Conservation (phyloP, 2,329 filamentous ascomycete species). For the Lachnellula cervina region DNA sequence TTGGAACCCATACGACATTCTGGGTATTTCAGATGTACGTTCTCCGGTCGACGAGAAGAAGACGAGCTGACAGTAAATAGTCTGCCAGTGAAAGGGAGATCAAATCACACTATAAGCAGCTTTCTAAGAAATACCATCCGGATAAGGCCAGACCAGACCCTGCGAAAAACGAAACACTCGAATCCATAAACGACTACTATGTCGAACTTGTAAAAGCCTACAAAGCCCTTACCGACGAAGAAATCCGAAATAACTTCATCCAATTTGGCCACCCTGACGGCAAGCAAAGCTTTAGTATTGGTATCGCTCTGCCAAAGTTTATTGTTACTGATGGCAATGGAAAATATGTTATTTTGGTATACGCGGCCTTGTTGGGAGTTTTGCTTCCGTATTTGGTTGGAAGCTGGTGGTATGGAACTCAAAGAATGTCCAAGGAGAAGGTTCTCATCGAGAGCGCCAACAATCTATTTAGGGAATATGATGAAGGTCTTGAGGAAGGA, state of each 20-base stretch:
- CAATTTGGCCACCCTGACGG: slow-evolving; percentile 95
- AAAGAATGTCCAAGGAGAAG: slow-evolving; percentile 87
- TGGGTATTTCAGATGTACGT: slow-evolving; percentile 75
- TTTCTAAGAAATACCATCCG: slow-evolving; percentile 84
- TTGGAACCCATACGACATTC: slow-evolving; percentile 96
- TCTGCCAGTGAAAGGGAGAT: slow-evolving; percentile 84
- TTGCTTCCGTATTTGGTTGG: slow-evolving; percentile 89
- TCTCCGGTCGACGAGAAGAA: not conserved
- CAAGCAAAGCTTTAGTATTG: slow-evolving; percentile 97
- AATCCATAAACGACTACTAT: slow-evolving; percentile 80
- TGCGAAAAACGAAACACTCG: slow-evolving; percentile 82
- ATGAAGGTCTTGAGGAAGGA: slow-evolving; percentile 74
- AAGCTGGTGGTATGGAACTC: slow-evolving; percentile 98
- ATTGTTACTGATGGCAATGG: slow-evolving; percentile 91
- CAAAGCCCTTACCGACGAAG: slow-evolving; percentile 95
- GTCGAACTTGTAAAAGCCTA: slow-evolving; percentile 97
- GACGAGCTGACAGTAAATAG: slow-evolving; percentile 39
- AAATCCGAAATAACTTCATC: slow-evolving; percentile 93
- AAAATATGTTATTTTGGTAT: slow-evolving; percentile 89
- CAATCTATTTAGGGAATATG: slow-evolving; percentile 89
- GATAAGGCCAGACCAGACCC: slow-evolving; percentile 85
- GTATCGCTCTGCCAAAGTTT: slow-evolving; percentile 89
- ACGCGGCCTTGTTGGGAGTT: slow-evolving; percentile 82
- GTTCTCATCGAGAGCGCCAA: slow-evolving; percentile 91
- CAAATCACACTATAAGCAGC: slow-evolving; percentile 81